Evolutionary conservation across 2,329 filamentous ascomycete genomes (phyloP).

Genomic region (Diaporthe citrichinensis): DNA sequence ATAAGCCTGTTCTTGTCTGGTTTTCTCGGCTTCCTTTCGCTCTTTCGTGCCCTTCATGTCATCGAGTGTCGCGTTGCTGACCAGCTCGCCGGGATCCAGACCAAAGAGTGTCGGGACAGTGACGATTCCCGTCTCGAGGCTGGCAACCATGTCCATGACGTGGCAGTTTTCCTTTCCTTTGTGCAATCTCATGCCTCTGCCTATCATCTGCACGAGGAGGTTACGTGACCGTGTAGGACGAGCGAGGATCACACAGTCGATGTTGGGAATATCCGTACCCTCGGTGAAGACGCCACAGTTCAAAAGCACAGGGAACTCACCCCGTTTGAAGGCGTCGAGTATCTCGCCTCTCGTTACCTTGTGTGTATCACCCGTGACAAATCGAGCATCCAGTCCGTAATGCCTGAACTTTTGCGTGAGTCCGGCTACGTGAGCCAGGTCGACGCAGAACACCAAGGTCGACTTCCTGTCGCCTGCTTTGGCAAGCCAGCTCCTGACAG

Average conservation of each 20-base stretch:
- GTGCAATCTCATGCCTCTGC: conserved; percentile 88
- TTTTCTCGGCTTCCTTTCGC: conserved; percentile 61
- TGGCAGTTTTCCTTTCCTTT: conserved; percentile 90
- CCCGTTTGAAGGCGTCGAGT: conserved; percentile 81
- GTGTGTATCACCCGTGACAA: conserved; percentile 86
- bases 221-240: conserved; percentile 94
- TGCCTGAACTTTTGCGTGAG: conserved; percentile 83
- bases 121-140: conserved; percentile 85
- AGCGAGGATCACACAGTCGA: conserved; percentile 92
- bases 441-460: conserved; percentile 94
- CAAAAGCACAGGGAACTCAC: conserved; percentile 87
- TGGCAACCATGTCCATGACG: conserved; percentile 95
- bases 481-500: conserved; percentile 87
- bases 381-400: conserved; percentile 85
- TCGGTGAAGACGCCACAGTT: conserved; percentile 98
- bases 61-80: conserved; percentile 75
- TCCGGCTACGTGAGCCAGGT: conserved; percentile 83
- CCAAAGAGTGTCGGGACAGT: conserved; percentile 95
- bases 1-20: conserved; percentile 46
- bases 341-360: conserved; percentile 76
- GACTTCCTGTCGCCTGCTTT: conserved; percentile 82
- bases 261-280: conserved; percentile 96
- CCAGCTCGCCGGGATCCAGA: conserved; percentile 84
- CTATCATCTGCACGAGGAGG: conserved; percentile 97
- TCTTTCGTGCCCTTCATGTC: conserved; percentile 71